Conservation (phyloP, 768 basidiomycete genomes). For the Pisolithus microcarpus region DNA sequence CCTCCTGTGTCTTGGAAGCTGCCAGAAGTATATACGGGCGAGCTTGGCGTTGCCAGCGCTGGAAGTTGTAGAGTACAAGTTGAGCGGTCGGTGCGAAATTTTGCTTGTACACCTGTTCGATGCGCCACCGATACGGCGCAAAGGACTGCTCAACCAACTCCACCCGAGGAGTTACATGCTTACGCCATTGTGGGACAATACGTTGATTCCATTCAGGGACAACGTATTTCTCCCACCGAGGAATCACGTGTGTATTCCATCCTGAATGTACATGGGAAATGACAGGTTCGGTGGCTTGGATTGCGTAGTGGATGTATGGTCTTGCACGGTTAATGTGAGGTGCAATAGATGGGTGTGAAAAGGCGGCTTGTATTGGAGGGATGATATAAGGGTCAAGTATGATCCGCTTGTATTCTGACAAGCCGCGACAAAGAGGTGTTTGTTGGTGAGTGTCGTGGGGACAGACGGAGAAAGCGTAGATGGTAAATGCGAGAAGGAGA, state of each 20-base stretch:
- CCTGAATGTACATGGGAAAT: conserved; percentile 28
- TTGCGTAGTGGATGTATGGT: conserved; percentile 43
- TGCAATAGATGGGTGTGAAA: conserved; percentile 47
- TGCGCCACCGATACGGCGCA: conserved; percentile 26
- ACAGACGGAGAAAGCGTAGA: conserved; percentile 49
- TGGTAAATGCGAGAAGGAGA: conserved; percentile 39
- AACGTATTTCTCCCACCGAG: conserved; percentile 36
- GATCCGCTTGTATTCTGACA: conserved; percentile 52
- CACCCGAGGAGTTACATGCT: conserved; percentile 30
- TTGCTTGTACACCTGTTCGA: conserved; percentile 27
- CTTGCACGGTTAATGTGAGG: conserved; percentile 41
- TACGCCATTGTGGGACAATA: conserved; percentile 33
- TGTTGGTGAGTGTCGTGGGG: conserved; percentile 38
- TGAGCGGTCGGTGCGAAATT: conserved; percentile 28
- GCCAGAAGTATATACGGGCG: conserved; percentile 35
- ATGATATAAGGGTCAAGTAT: conserved; percentile 67
- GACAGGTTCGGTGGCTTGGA: conserved; percentile 34
- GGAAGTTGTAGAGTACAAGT: conserved; percentile 24
- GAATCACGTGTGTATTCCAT: conserved; percentile 29
- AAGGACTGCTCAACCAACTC: conserved; percentile 23
- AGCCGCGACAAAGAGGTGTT: conserved; percentile 54
- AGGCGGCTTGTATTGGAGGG: conserved; percentile 45
- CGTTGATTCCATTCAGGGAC: conserved; percentile 28
- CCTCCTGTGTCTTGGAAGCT: conserved; percentile 32
- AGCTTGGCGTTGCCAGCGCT: conserved; percentile 33